Base-by-base conservation (phyloP, 2,329 filamentous ascomycete genomes). In the Verticillium zaregamsianum region DNA sequence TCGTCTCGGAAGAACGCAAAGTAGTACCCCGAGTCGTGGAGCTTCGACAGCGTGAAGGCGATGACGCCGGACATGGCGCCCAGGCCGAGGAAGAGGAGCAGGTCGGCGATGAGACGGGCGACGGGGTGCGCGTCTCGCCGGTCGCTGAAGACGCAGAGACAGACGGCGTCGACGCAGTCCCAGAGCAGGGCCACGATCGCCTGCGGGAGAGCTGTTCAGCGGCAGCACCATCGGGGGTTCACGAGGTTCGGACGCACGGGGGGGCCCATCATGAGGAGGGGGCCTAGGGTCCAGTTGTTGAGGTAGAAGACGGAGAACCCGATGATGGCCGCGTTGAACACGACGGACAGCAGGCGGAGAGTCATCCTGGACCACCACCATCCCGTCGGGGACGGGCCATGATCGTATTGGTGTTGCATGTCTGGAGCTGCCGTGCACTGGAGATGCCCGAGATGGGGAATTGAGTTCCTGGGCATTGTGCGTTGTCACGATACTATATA, bases 211-310 rank as follows among this genome's bases (percentile, higher is more conserved):
- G 4, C 5, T 5, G 9, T 40, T 58, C 40, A 61, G 54, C 32
- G 62, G 17, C 32, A 5, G 20, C 6, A 12, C 40, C 12, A 33
- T 32, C 33, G 17, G 3, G 23, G 31, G 9, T 52, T 11, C 11
- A 11, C 8, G 45, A 23, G 20, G 20, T 12, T 5, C 8, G 20
- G 8, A 63, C 64, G 15, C 25, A 66, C 64, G 12, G 63, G 61
- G 56, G 64, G 64, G 33, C 63, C 61, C 61, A 64, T 62, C 61
- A 64, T 66, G 23, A 66, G 57, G 9, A 66, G 59, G 15, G 64
- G 35, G 9, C 62, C 64, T 7, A 66, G 31, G 25, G 64, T 64
- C 61, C 61, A 66, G 32, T 57, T 55, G 33, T 54, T 55, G 31
- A 40, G 40, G 32, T 66, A 66, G 37, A 63, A 59, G 11, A 40